Conservation (phyloP, 1,284 basidiomycete genomes). For the Ustilago shanxiensis region DNA sequence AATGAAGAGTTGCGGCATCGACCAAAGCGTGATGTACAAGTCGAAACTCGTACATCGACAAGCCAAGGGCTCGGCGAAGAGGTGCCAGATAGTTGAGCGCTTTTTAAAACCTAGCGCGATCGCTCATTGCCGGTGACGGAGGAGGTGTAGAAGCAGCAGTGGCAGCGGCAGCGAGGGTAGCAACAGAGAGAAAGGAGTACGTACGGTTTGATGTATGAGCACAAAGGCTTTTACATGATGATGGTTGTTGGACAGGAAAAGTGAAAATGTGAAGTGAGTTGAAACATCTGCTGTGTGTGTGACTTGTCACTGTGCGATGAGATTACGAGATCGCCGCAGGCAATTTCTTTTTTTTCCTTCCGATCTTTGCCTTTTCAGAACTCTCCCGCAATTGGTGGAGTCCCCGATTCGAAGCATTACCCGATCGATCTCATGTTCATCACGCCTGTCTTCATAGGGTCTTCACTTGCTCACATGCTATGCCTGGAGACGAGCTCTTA, state of each 20-base stretch:
- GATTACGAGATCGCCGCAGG: constrained; percentile 37
- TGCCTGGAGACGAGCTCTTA: too few species aligned
- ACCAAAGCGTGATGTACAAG: constrained; percentile 30
- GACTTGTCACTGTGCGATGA: constrained; percentile 8
- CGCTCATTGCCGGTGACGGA: constrained; percentile 51
- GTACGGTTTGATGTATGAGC: constrained; percentile 15
- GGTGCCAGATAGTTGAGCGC: constrained; percentile 59
- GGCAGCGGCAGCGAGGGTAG: background rate
- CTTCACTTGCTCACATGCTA: background rate
- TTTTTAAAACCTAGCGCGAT: constrained; percentile 60
- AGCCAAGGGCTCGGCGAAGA: constrained; percentile 59
- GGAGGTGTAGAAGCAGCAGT: background rate
- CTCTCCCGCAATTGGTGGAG: background rate
- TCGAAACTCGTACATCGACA: constrained; percentile 9
- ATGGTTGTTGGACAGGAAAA: constrained; percentile 3
- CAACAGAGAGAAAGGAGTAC: background rate
- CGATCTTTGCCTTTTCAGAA: constrained; percentile 9
- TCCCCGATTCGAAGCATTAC: background rate
- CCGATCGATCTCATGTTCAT: constrained; percentile 18
- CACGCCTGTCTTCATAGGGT: background rate
- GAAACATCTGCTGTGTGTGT: background rate
- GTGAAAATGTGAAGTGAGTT: background rate
- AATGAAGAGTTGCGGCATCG: constrained; percentile 55
- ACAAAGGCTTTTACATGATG: constrained; percentile 23
- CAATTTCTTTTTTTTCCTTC: constrained; percentile 13